A percentile compares a stretch with the other conserved stretches of the same genome.
These are phyloP conservation scores for Rhizopogon salebrosus DNA, from an alignment of 768 basidiomycete species.

Conservation along the genomic window DNA sequence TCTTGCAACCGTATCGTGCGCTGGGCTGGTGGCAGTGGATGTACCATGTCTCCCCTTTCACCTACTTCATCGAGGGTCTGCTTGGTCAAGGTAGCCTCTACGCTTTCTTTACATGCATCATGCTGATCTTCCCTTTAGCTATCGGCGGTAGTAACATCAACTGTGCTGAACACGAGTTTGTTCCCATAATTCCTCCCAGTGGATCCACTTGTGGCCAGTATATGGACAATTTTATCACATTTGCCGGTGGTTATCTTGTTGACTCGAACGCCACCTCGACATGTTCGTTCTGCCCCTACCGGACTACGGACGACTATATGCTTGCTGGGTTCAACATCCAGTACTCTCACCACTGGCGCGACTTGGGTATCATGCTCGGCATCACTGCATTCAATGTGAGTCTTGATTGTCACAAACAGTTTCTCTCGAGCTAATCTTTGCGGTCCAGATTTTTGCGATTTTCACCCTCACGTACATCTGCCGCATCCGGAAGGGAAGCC, in stretches of 20 bases:
- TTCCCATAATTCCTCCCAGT: constrained; percentile 42
- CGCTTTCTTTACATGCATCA: too few relatives aligned
- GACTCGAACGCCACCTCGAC: constrained; percentile 31
- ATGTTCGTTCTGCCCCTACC: constrained; percentile 52
- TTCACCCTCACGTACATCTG: constrained; percentile 27
- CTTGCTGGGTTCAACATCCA: constrained; percentile 48
- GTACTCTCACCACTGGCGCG: constrained; percentile 45
- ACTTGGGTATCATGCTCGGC: constrained; percentile 41
- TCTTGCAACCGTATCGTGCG: constrained; percentile 56
- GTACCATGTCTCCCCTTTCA: constrained; percentile 51
- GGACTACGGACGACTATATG: constrained; percentile 51
- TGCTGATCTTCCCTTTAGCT: constrained; percentile 27
- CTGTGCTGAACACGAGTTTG: constrained; percentile 62
- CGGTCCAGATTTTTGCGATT: constrained; percentile 19
- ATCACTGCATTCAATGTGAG: constrained; percentile 42
- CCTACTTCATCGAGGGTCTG: constrained; percentile 50
- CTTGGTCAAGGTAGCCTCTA: constrained; percentile 38
- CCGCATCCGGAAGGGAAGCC: constrained; percentile 20
- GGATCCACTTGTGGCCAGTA: constrained; percentile 45
- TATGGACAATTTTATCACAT: constrained; percentile 35
- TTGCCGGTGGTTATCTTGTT: constrained; percentile 42
- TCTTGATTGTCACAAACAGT: background rate
- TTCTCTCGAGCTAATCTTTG: background rate
- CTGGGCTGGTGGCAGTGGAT: constrained; percentile 75
- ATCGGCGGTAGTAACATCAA: constrained; percentile 45